Evolutionary conservation across 257 asterid species (phyloP).

Genomic region (Eustoma russellianum): DNA sequence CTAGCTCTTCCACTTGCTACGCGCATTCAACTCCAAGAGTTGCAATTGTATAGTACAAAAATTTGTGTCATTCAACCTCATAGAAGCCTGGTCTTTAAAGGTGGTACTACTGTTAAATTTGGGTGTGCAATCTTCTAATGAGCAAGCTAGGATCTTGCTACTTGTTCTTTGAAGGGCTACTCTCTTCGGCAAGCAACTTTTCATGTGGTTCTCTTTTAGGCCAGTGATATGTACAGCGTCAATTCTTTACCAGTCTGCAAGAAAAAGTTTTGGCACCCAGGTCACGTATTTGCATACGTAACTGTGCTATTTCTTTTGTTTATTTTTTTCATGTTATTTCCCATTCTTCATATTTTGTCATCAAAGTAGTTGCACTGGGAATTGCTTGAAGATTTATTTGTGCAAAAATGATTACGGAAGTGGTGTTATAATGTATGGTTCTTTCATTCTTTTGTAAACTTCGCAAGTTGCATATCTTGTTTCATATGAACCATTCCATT

Average conservation of each 20-base stretch:
- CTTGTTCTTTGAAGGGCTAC: conserved; percentile 14
- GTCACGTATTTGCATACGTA: conserved; percentile 19
- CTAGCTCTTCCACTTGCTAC: conserved; percentile 23
- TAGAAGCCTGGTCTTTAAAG: conserved; percentile 27
- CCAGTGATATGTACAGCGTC: conserved; percentile 64
- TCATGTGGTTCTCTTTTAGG: conserved; percentile 20
- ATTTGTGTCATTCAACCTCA: conserved; percentile 30
- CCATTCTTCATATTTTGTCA: conserved; percentile 15
- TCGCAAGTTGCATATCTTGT: too few species aligned
- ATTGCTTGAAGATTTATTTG: conserved; percentile 25
- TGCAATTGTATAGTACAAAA: conserved; percentile 26
- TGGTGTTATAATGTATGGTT: conserved; percentile 26
- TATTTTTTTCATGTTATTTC: conserved; percentile 22
- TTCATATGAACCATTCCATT: too few species aligned
- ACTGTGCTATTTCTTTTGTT: conserved; percentile 23
- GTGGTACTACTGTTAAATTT: conserved; percentile 19
- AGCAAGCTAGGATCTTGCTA: conserved; percentile 17
- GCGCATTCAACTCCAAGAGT: conserved; percentile 11
- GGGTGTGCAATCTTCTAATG: conserved; percentile 30
- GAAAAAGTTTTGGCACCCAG: conserved; percentile 96
- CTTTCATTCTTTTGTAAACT: conserved; percentile 7
- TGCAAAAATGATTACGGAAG: conserved; percentile 20
- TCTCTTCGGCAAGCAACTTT: conserved; percentile 20
- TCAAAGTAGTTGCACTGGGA: conserved; percentile 36
- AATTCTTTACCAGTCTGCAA: conserved; percentile 59